A percentile compares a stretch with the other conserved stretches of the same genome.
Conservation (phyloP, 495 filamentous ascomycete genomes). For the Neurospora sp. region DNA sequence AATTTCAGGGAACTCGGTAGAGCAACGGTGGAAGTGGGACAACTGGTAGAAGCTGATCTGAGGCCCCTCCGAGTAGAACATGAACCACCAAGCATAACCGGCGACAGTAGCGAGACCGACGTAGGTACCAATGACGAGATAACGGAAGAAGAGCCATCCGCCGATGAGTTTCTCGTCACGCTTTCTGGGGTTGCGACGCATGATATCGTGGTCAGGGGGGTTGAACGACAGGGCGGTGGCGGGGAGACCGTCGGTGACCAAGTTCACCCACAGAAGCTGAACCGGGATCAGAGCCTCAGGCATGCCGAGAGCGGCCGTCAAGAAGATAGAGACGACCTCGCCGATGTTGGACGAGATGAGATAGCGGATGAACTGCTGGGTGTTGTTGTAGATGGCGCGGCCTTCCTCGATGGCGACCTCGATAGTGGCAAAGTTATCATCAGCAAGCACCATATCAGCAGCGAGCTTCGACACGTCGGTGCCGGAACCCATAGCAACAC, state of each 20-base stretch:
- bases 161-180: conserved; percentile 86
- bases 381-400: conserved; percentile 98
- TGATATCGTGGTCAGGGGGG: conserved; percentile 92
- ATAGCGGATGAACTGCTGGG: conserved; percentile 98
- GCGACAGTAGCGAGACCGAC: conserved; percentile 92
- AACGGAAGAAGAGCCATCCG: conserved; percentile 95
- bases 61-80: conserved; percentile 87
- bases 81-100: conserved; percentile 99
- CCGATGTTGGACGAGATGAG: conserved; percentile 98
- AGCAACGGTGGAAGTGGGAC: conserved; percentile 90
- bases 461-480: conserved; percentile 97
- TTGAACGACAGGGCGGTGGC: conserved; percentile 98
- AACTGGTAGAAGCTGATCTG: conserved; percentile 90
- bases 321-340: conserved; percentile 98
- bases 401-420: conserved; percentile 94
- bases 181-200: conserved; percentile 82
- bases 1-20: conserved; percentile 74
- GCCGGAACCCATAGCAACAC: conserved; percentile 97
- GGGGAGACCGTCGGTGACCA: conserved; percentile 95
- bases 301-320: conserved; percentile 95
- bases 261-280: conserved; percentile 97
- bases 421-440: conserved; percentile 99
- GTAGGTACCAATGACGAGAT: conserved; percentile 91
- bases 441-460: conserved; percentile 96
- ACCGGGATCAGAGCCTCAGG: conserved; percentile 96